Percentiles rank a stretch among this genome's conserved stretches.
Conservation (phyloP, 2,329 filamentous ascomycete species). For the Pyrenophora tritici-repentis region DNA sequence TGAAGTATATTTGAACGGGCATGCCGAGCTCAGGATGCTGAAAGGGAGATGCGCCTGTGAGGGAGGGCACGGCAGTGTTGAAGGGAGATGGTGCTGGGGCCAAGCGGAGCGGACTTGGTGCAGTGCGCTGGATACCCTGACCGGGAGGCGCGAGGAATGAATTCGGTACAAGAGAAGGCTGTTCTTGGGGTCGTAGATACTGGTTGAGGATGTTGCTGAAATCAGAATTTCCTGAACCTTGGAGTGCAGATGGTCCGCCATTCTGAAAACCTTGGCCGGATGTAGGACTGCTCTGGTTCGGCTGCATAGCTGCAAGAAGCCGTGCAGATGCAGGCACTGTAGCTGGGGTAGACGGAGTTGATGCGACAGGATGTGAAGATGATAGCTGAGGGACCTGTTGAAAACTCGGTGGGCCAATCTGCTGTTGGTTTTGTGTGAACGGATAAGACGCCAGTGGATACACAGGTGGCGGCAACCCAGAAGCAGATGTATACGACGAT, state of each 20-base stretch:
- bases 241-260: neutral
- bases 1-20: constrained; percentile 41
- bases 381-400: neutral
- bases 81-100: constrained; percentile 11
- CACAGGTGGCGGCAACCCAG: neutral
- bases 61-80: constrained; percentile 10
- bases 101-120: constrained; percentile 13
- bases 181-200: neutral
- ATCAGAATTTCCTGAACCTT: neutral
- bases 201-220: neutral
- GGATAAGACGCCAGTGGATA: neutral
- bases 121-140: constrained; percentile 21
- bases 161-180: neutral
- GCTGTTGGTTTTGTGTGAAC: neutral
- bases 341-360: neutral
- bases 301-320: neutral
- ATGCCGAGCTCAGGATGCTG: constrained; percentile 7
- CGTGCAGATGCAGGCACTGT: constrained; percentile 4
- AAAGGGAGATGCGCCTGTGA: constrained; percentile 23
- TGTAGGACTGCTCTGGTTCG: neutral
- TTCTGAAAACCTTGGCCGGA: neutral
- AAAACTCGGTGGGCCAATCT: neutral
- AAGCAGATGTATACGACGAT: neutral
- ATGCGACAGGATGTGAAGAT: neutral
- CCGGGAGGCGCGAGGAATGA: constrained; percentile 1